A percentile compares a stretch with the other conserved stretches of the same genome.
Conservation (phyloP, 257 asterid genomes). For the Cynanchum wilfordii region DNA sequence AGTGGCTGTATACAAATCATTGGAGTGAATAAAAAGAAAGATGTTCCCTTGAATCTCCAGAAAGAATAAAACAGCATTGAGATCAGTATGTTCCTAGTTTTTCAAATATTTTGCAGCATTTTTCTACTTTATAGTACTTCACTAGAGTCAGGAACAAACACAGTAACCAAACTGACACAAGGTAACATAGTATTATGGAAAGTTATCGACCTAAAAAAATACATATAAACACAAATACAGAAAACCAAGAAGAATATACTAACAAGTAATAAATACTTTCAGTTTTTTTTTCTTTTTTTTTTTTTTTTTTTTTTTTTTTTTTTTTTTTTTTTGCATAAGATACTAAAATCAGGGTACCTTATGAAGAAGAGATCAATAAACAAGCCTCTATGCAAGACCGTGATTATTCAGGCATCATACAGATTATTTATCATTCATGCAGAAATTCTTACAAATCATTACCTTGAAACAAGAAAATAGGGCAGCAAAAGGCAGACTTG, state of each 20-base stretch:
- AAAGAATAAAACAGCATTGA: not conserved
- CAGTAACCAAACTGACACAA: not conserved
- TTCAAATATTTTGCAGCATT: not conserved
- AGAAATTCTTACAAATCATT: constrained; percentile 13
- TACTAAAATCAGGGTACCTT: not conserved
- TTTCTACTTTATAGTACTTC: not conserved
- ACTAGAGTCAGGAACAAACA: not conserved
- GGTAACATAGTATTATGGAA: not conserved
- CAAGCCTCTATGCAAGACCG: not conserved
- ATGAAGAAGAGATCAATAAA: not conserved
- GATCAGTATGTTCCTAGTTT: not conserved
- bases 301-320: not conserved
- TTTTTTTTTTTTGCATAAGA: not conserved
- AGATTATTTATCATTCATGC: not conserved
- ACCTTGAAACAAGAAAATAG: constrained; percentile 93
- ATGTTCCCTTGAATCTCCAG: not conserved
- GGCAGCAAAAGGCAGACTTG: constrained; percentile 96
- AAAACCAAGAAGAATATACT: not conserved
- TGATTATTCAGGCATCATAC: not conserved
- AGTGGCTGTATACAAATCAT: not conserved
- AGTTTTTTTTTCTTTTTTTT: not conserved
- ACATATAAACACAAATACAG: not conserved
- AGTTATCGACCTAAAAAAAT: not conserved
- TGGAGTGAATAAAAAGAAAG: not conserved
- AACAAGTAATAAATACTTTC: not conserved